Conservation (phyloP, 2,329 filamentous ascomycete species). For the Alternaria angustiovoidea region DNA sequence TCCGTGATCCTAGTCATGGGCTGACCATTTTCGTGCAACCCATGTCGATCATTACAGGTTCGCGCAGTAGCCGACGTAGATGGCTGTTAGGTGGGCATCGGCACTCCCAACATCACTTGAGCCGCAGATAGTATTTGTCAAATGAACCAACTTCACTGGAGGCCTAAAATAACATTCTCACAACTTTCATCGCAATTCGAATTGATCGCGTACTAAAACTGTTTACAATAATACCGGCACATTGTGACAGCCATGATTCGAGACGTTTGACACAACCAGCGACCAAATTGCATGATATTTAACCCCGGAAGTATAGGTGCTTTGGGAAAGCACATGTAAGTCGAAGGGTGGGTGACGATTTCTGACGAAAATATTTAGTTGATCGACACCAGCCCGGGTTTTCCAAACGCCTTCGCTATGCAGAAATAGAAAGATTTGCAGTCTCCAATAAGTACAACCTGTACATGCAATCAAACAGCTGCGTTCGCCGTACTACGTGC, state of each 20-base stretch:
- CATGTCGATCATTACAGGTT: conserved; percentile 1
- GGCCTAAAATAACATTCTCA: neutral
- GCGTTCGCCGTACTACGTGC: conserved; percentile 19
- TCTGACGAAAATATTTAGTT: neutral
- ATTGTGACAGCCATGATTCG: neutral
- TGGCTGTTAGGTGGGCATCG: neutral
- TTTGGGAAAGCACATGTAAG: neutral
- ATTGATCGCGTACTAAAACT: neutral
- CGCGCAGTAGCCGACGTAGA: conserved; percentile 1
- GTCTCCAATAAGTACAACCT: neutral
- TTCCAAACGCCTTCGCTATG: conserved; percentile 45
- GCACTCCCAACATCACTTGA: conserved; percentile 2
- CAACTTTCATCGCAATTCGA: neutral
- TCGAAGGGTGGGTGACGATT: neutral
- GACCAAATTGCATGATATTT: neutral
- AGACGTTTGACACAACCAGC: neutral
- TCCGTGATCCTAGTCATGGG: neutral
- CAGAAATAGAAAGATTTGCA: conserved; percentile 19
- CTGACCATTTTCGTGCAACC: neutral
- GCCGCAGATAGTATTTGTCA: neutral
- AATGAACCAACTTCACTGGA: neutral
- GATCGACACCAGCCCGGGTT: neutral
- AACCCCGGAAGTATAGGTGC: neutral
- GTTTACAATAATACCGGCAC: neutral
- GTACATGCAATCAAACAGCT: neutral